phyloP scores from a whole-genome alignment of 805 yeast genomes.

The Suhomyces pyralidae region DNA sequence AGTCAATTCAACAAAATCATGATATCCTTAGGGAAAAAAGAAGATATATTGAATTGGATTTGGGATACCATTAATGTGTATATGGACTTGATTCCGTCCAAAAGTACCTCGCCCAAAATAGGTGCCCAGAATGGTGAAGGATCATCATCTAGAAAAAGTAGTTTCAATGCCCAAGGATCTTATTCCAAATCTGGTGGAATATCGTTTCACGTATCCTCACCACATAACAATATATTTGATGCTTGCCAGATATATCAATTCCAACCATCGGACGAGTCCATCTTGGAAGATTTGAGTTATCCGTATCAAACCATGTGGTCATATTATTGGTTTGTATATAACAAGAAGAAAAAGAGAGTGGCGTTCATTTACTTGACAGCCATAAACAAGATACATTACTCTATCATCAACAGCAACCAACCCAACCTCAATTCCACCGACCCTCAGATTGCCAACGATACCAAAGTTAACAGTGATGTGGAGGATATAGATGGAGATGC shows the following conservation, averaged over 20 bases:
- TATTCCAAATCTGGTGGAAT: constrained; percentile 3
- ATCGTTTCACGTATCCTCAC: constrained; percentile 14
- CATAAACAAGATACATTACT: constrained; percentile 39
- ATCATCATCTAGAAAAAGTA: constrained; percentile 24
- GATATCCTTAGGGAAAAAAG: constrained; percentile 45
- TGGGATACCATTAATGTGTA: constrained; percentile 88
- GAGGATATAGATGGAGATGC: constrained; percentile 24
- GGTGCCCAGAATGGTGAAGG: constrained; percentile 16
- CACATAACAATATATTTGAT: constrained; percentile 19
- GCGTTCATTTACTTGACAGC: constrained; percentile 74
- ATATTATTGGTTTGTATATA: constrained; percentile 86
- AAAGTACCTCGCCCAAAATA: constrained; percentile 21
- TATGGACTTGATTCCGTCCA: constrained; percentile 57
- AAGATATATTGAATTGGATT: constrained; percentile 54
- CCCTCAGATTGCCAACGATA: constrained; percentile 17
- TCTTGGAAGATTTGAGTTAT: constrained; percentile 54
- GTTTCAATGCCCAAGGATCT: constrained; percentile 14
- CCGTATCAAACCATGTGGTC: constrained; percentile 62
- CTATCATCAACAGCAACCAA: constrained; percentile 25
- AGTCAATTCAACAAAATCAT: constrained; percentile 75
- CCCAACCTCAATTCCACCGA: constrained; percentile 10
- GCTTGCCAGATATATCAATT: constrained; percentile 63
- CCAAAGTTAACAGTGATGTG: constrained; percentile 21
- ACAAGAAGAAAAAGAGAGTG: constrained; percentile 87
- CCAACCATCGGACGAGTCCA: constrained; percentile 58